Conservation (phyloP, 1,284 basidiomycete species). For the Austropuccinia psidii region DNA sequence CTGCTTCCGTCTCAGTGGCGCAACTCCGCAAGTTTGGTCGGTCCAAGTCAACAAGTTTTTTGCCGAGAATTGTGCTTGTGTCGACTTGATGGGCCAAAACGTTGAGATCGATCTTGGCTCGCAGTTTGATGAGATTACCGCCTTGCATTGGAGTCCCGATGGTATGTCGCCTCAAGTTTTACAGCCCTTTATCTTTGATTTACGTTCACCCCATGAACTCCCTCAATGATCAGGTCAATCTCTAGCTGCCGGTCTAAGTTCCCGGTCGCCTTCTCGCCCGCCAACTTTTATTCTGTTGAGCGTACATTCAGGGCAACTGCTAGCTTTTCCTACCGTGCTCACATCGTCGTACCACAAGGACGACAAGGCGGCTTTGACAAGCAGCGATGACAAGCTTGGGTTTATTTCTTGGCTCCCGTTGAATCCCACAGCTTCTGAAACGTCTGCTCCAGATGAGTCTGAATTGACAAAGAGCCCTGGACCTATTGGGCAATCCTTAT, state of each 20-base stretch:
- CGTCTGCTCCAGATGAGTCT: not conserved
- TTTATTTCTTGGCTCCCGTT: conserved; percentile 18
- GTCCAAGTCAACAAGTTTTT: conserved; percentile 19
- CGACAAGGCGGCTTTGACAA: too few species aligned
- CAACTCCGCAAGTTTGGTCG: conserved; percentile 26
- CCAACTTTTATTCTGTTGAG: conserved; percentile 23
- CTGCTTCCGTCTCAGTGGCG: conserved; percentile 21
- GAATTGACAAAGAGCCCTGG: not conserved
- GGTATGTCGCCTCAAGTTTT: not conserved
- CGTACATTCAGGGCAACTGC: conserved; percentile 28
- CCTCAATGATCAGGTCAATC: conserved; percentile 27
- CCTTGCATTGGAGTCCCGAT: conserved; percentile 33
- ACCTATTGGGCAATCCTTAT: conserved; percentile 9
- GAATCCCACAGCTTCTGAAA: not conserved
- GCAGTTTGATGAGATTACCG: conserved; percentile 25
- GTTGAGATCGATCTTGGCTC: conserved; percentile 14
- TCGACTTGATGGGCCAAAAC: conserved; percentile 10
- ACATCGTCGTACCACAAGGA: too few species aligned
- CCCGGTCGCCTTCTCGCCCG: not conserved
- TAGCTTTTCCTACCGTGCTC: conserved; percentile 17
- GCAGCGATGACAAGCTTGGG: not conserved
- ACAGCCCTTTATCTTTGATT: not conserved
- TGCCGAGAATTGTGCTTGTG: not conserved
- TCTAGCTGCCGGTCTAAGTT: conserved; percentile 12
- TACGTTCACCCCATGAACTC: not conserved